Evolutionary conservation across 306 rosid genomes (phyloP).

Genomic region (apple (Malus domestica)): DNA sequence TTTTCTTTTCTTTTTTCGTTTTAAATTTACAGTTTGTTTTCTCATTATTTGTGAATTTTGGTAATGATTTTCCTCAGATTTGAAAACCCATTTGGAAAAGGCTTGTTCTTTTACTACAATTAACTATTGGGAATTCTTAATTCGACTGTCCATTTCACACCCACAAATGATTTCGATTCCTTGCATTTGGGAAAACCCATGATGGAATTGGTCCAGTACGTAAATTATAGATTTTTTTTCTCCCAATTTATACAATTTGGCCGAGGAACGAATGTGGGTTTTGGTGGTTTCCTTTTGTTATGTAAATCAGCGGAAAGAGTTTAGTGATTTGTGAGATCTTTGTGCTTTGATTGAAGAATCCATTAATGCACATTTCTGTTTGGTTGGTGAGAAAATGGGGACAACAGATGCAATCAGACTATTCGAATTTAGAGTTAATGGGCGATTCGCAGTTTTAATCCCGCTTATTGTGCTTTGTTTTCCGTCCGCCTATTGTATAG

Average conservation of each 20-base stretch:
- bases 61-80: slow-evolving; percentile 16
- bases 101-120: slow-evolving; percentile 4
- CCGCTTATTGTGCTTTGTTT: background rate
- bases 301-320: background rate
- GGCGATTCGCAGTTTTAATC: background rate
- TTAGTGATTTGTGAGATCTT: slow-evolving; percentile 18
- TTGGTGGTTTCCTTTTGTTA: slow-evolving; percentile 19
- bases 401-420: slow-evolving; percentile 1
- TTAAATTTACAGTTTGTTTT: background rate
- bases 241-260: slow-evolving; percentile 6
- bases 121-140: background rate
- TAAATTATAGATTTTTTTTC: slow-evolving; percentile 17
- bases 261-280: slow-evolving; percentile 1
- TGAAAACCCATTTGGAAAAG: slow-evolving; percentile 3
- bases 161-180: background rate
- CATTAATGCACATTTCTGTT: slow-evolving; percentile 2
- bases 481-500: background rate
- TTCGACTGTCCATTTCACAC: background rate
- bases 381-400: slow-evolving; percentile 23
- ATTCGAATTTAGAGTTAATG: background rate
- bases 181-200: background rate
- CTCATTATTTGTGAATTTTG: background rate
- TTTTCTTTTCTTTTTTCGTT: background rate
- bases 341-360: slow-evolving; percentile 10
- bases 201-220: background rate